Conservation (phyloP, 176 grass and related monocot genomes). For the Otatea glauca region DNA sequence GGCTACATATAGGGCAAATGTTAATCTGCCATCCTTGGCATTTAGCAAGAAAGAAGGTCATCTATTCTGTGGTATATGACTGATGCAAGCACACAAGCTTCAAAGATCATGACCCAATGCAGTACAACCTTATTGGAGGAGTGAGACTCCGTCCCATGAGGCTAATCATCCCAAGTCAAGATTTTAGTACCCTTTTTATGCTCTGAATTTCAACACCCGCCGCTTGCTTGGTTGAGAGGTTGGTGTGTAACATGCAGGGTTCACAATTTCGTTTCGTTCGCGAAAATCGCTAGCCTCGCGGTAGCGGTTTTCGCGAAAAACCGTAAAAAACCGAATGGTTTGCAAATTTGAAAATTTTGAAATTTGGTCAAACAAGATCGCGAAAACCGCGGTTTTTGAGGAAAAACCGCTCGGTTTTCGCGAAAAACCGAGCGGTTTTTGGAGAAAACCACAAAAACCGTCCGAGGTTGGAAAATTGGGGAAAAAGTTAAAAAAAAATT, state of each 20-base stretch:
- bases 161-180: neutral
- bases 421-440: no score
- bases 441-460: no score
- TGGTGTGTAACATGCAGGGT: slow-evolving; percentile 43
- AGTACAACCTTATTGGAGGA: slow-evolving; percentile 78
- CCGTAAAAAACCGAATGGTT: no score
- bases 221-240: slow-evolving; percentile 23
- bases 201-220: slow-evolving; percentile 23
- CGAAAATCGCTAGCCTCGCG: no score
- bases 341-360: no score
- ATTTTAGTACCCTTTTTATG: slow-evolving; percentile 32
- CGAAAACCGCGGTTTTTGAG: no score
- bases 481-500: no score
- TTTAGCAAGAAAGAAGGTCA: slow-evolving; percentile 99
- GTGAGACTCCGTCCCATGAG: slow-evolving; percentile 40
- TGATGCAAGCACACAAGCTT: slow-evolving; percentile 85
- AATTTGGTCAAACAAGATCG: no score
- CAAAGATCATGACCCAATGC: slow-evolving; percentile 98
- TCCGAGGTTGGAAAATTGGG: no score
- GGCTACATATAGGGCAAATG: slow-evolving; percentile 85
- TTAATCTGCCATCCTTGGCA: slow-evolving; percentile 88
- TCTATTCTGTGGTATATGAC: slow-evolving; percentile 95
- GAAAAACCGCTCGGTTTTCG: no score
- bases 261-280: no score
- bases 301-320: no score